phyloP scores from a whole-genome alignment of 2,329 filamentous ascomycete genomes.

The Cryoendolithus antarcticus region DNA sequence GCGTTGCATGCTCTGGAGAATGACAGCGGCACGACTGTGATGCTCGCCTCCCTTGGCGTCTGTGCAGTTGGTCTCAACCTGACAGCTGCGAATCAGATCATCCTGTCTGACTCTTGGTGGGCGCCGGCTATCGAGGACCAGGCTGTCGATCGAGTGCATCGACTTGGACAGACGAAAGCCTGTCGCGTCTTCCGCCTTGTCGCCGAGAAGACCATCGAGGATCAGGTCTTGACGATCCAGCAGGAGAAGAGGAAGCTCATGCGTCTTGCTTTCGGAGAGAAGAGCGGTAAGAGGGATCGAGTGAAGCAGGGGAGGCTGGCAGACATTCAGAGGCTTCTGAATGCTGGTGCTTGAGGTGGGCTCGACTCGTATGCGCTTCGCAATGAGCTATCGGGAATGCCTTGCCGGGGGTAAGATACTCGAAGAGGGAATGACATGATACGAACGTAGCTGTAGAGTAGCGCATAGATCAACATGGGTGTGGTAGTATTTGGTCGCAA shows the following conservation, averaged over 20 bases:
- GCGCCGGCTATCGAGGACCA: constrained; percentile 88
- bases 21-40: constrained; percentile 55
- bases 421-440: too few species aligned
- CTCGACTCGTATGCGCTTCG: too few species aligned
- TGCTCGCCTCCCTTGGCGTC: constrained; percentile 71
- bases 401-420: too few species aligned
- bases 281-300: constrained; percentile 38
- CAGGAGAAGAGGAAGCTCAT: constrained; percentile 67
- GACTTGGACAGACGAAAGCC: constrained; percentile 67
- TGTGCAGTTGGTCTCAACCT: constrained; percentile 80
- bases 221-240: constrained; percentile 68
- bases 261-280: constrained; percentile 67
- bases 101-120: constrained; percentile 82
- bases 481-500: too few species aligned
- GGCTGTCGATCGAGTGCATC: constrained; percentile 76
- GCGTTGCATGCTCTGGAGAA: constrained; percentile 56
- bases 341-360: too few species aligned
- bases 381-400: too few species aligned
- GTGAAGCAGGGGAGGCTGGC: constrained; percentile 38
- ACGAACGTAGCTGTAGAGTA: too few species aligned
- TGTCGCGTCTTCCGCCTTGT: constrained; percentile 72
- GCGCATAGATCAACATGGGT: too few species aligned
- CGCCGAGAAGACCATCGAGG: constrained; percentile 69
- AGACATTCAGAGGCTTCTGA: constrained; percentile 31
- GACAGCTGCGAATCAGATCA: constrained; percentile 72